These are phyloP conservation scores for Pseudogymnoascus sp. DNA, from an alignment of 2,329 filamentous ascomycete species.

Conservation along the genomic window DNA sequence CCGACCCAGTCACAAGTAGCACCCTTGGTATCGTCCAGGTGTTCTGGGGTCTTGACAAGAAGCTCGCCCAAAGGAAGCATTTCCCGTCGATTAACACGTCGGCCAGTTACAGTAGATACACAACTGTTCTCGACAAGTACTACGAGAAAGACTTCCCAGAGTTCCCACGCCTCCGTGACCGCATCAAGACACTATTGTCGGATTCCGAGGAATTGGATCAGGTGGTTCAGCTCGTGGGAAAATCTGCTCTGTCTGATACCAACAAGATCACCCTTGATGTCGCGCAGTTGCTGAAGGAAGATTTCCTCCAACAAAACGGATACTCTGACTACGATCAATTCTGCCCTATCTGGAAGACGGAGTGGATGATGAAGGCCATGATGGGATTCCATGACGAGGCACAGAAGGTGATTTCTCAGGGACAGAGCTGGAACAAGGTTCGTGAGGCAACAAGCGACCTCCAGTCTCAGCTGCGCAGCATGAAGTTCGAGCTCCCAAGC, in stretches of 20 bases:
- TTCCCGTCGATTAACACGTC: slow-evolving; percentile 98
- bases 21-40: slow-evolving; percentile 97
- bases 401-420: slow-evolving; percentile 88
- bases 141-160: slow-evolving; percentile 92
- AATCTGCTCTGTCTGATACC: slow-evolving; percentile 87
- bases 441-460: slow-evolving; percentile 83
- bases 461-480: slow-evolving; percentile 73
- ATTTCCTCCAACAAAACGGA: slow-evolving; percentile 98
- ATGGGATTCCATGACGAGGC: slow-evolving; percentile 96
- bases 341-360: slow-evolving; percentile 98
- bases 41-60: slow-evolving; percentile 99
- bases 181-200: slow-evolving; percentile 86
- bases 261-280: slow-evolving; percentile 99
- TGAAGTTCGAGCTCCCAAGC: slow-evolving; percentile 93
- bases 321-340: slow-evolving; percentile 99
- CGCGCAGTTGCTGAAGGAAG: slow-evolving; percentile 87
- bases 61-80: slow-evolving; percentile 96
- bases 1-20: slow-evolving; percentile 88
- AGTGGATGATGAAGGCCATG: slow-evolving; percentile 99
- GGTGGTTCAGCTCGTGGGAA: slow-evolving; percentile 96
- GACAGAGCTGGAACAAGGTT: slow-evolving; percentile 86
- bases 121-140: slow-evolving; percentile 76
- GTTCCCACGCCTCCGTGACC: slow-evolving; percentile 85
- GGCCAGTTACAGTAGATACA: slow-evolving; percentile 96
- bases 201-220: slow-evolving; percentile 97